Evolutionary conservation across 257 asterid genomes (phyloP).

Genomic region (Solanum commersonii): DNA sequence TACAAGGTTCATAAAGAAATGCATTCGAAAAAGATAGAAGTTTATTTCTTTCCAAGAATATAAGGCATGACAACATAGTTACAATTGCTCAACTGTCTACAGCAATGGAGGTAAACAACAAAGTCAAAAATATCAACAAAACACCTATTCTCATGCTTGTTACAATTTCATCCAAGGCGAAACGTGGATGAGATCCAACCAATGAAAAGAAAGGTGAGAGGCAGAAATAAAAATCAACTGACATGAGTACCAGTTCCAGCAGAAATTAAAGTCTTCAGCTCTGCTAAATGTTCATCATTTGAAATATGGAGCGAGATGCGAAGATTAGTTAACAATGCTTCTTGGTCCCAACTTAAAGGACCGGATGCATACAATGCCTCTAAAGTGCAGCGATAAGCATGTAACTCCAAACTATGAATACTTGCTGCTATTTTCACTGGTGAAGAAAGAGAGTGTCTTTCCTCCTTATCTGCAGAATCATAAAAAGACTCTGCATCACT

Average conservation of each 20-base stretch:
- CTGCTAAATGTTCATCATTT: conserved; percentile 39
- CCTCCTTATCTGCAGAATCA: conserved; percentile 5
- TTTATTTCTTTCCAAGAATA: conserved; percentile 4
- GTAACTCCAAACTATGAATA: conserved; percentile 37
- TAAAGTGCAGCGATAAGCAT: conserved; percentile 38
- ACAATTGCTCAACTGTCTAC: conserved; percentile 1
- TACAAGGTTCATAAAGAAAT: neutral
- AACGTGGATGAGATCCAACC: conserved; percentile 1
- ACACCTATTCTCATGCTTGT: neutral
- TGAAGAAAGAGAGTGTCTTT: neutral
- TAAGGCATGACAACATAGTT: conserved; percentile 9
- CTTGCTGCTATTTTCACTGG: conserved; percentile 14
- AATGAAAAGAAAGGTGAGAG: neutral
- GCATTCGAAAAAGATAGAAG: neutral
- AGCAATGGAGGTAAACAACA: neutral
- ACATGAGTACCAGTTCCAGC: conserved; percentile 4
- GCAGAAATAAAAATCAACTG: neutral
- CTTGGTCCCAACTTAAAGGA: conserved; percentile 46
- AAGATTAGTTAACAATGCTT: conserved; percentile 34
- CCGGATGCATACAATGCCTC: conserved; percentile 43
- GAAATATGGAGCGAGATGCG: conserved; percentile 40
- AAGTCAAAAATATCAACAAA: neutral
- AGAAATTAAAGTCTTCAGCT: conserved; percentile 33
- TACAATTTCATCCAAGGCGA: conserved; percentile 7
- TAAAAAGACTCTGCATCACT: conserved; percentile 36